These are phyloP conservation scores for Sphaerostilbella broomeana DNA, from an alignment of 2,329 filamentous ascomycete species.

Conservation along the genomic window DNA sequence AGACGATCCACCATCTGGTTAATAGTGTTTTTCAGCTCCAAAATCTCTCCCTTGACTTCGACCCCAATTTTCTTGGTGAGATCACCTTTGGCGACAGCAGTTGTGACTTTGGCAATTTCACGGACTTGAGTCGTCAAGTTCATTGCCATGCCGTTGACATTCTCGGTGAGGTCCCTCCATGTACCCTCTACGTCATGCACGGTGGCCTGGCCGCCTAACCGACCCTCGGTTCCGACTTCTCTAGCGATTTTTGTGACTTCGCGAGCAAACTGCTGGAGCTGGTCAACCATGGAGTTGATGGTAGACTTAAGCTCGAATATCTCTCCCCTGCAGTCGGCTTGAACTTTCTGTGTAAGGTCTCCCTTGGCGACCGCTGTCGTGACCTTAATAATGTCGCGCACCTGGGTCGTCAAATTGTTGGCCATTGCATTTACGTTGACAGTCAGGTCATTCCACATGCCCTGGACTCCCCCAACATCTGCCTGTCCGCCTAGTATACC, in stretches of 20 bases:
- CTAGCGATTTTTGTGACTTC: slow-evolving; percentile 95
- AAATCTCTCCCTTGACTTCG: slow-evolving; percentile 87
- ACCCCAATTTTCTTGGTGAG: slow-evolving; percentile 94
- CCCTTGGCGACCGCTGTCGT: slow-evolving; percentile 69
- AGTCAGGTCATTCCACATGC: slow-evolving; percentile 83
- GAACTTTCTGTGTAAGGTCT: slow-evolving; percentile 94
- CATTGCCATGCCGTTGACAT: slow-evolving; percentile 98
- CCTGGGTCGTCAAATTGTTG: slow-evolving; percentile 78
- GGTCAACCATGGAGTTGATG: slow-evolving; percentile 99
- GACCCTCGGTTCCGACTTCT: slow-evolving; percentile 93
- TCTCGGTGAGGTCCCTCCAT: slow-evolving; percentile 91
- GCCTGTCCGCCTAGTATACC: slow-evolving; percentile 77
- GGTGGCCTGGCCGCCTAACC: slow-evolving; percentile 88
- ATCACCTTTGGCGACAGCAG: slow-evolving; percentile 88
- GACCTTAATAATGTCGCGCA: slow-evolving; percentile 88
- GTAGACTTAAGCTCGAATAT: slow-evolving; percentile 94
- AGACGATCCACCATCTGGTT: slow-evolving; percentile 98
- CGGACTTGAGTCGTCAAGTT: slow-evolving; percentile 96
- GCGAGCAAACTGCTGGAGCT: slow-evolving; percentile 90
- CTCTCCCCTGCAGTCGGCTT: slow-evolving; percentile 85
- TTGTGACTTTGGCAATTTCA: slow-evolving; percentile 95
- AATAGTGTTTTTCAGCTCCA: slow-evolving; percentile 94
- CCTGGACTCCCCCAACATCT: slow-evolving; percentile 75
- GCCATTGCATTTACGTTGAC: slow-evolving; percentile 86
- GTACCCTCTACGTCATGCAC: slow-evolving; percentile 96